Evolutionary conservation across 257 asterid genomes (phyloP).

Genomic region (Nicotiana knightiana): DNA sequence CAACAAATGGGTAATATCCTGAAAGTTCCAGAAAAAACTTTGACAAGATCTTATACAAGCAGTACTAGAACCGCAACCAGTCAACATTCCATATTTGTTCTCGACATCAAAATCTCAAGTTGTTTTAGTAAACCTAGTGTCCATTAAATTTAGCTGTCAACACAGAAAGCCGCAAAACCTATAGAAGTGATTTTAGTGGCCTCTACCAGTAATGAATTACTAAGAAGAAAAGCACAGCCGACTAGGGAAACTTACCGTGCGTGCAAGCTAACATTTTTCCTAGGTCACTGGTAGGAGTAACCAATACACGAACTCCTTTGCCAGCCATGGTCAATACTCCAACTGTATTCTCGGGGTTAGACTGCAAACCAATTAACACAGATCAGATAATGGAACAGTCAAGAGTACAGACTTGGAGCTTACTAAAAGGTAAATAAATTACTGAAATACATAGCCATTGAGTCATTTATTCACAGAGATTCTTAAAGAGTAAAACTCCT

Average conservation of each 20-base stretch:
- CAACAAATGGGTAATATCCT: background rate
- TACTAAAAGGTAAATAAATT: background rate
- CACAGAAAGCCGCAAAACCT: background rate
- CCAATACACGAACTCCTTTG: slow-evolving; percentile 87
- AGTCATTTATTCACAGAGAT: background rate
- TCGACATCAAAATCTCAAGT: background rate
- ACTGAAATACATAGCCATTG: background rate
- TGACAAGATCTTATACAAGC: background rate
- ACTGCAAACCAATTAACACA: slow-evolving; percentile 30
- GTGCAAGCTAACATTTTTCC: slow-evolving; percentile 91
- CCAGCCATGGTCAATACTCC: slow-evolving; percentile 97
- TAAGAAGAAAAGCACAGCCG: background rate
- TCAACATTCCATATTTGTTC: background rate
- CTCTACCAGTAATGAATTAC: background rate
- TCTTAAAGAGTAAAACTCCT: background rate
- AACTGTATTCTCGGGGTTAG: slow-evolving; percentile 92
- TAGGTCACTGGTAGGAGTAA: slow-evolving; percentile 92
- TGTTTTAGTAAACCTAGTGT: background rate
- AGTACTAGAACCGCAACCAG: background rate
- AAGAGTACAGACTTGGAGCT: background rate
- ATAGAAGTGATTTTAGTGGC: background rate
- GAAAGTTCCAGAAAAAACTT: background rate
- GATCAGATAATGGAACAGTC: background rate
- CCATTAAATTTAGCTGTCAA: background rate
- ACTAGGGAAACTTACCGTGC: slow-evolving; percentile 51